Conservation (phyloP, 352 stramenopile species). For the Phytophthora ohioensis region DNA sequence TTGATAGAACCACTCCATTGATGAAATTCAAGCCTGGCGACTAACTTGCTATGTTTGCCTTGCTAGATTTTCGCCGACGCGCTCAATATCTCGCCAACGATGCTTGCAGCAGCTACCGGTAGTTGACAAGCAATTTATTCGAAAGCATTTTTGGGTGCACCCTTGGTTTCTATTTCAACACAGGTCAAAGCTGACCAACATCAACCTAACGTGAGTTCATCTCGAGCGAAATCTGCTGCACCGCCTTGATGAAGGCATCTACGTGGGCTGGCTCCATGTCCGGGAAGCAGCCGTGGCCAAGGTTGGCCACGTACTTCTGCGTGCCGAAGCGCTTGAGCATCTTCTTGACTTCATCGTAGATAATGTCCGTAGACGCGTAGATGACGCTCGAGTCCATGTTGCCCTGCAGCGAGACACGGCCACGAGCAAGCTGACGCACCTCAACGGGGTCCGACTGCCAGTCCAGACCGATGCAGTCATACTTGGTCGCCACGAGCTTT, state of each 20-base stretch:
- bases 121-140: slow-evolving; percentile 17
- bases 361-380: slow-evolving; percentile 87
- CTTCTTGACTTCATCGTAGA: slow-evolving; percentile 90
- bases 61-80: slow-evolving; percentile 74
- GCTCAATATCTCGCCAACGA: slow-evolving; percentile 60
- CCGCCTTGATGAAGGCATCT: slow-evolving; percentile 95
- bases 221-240: slow-evolving; percentile 94
- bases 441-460: slow-evolving; percentile 94
- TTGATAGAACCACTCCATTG: neutral
- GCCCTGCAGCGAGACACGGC: slow-evolving; percentile 87
- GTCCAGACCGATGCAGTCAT: slow-evolving; percentile 96
- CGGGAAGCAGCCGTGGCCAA: slow-evolving; percentile 97
- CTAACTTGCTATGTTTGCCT: slow-evolving; percentile 7
- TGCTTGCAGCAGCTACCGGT: slow-evolving; percentile 21
- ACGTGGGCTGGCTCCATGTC: slow-evolving; percentile 96
- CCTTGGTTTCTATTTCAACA: slow-evolving; percentile 41
- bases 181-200: slow-evolving; percentile 17
- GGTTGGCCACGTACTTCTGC: slow-evolving; percentile 97
- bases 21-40: slow-evolving; percentile 1
- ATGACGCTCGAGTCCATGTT: slow-evolving; percentile 94
- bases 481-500: slow-evolving; percentile 81
- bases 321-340: slow-evolving; percentile 96
- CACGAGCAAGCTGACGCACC: slow-evolving; percentile 82
- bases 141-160: neutral
- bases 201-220: slow-evolving; percentile 68